phyloP scores from a whole-genome alignment of 1,139 yeast genomes.

The Lipomyces yarrowii region DNA sequence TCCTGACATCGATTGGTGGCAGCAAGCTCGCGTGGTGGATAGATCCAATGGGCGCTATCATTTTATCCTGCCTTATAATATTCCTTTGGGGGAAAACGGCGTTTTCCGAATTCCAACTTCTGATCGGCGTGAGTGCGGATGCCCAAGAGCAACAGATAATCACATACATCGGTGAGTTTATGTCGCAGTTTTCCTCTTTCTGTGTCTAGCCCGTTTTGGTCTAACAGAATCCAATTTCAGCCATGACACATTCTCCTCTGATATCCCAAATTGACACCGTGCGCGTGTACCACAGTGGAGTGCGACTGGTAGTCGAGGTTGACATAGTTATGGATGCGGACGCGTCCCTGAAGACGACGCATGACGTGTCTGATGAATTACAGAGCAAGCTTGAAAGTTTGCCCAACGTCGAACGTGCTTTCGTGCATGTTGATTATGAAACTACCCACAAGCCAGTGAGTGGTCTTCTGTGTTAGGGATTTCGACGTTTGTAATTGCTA shows the following conservation, averaged over 20 bases:
- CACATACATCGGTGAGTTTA: slow-evolving; percentile 24
- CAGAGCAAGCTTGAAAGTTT: slow-evolving; percentile 31
- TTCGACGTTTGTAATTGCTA: not conserved
- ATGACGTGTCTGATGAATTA: slow-evolving; percentile 32
- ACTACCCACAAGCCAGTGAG: slow-evolving; percentile 30
- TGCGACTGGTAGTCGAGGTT: slow-evolving; percentile 31
- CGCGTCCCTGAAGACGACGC: slow-evolving; percentile 23
- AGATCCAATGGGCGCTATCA: slow-evolving; percentile 33
- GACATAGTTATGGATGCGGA: slow-evolving; percentile 32
- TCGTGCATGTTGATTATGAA: slow-evolving; percentile 33
- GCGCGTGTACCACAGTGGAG: slow-evolving; percentile 31
- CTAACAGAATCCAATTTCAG: slow-evolving; percentile 1
- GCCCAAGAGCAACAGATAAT: slow-evolving; percentile 29
- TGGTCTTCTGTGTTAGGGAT: not conserved
- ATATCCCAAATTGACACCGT: slow-evolving; percentile 31
- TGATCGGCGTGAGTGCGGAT: slow-evolving; percentile 30
- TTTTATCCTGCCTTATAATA: slow-evolving; percentile 25
- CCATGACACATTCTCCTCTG: slow-evolving; percentile 29
- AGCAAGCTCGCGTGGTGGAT: slow-evolving; percentile 32
- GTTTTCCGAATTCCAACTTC: slow-evolving; percentile 27
- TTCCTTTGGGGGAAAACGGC: slow-evolving; percentile 31
- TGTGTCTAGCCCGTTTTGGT: not conserved
- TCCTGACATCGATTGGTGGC: slow-evolving; percentile 32
- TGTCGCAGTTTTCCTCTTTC: not conserved
- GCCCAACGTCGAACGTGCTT: slow-evolving; percentile 34